Evolutionary conservation across 2,329 filamentous ascomycete genomes (phyloP).

Genomic region (Pseudogymnoascus sp.): DNA sequence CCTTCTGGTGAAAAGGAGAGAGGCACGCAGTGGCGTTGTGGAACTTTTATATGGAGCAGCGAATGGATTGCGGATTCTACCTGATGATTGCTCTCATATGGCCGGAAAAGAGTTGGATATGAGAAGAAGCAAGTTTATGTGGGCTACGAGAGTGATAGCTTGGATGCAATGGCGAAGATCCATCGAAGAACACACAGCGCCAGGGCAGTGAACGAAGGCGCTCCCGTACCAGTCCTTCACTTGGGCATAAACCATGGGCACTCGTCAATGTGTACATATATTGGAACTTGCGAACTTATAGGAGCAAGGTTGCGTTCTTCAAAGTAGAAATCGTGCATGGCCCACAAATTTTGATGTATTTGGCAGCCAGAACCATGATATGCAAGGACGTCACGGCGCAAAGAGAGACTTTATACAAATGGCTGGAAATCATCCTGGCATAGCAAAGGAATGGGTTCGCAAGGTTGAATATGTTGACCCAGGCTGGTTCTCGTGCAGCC

Average conservation of each 20-base stretch:
- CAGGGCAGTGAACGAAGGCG: background rate
- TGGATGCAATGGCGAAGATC: background rate
- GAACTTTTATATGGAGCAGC: slow-evolving; percentile 60
- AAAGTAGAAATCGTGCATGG: background rate
- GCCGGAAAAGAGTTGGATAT: background rate
- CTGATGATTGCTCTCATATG: background rate
- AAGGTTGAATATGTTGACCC: background rate
- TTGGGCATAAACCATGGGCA: background rate
- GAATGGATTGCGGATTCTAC: slow-evolving; percentile 22
- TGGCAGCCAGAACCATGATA: background rate
- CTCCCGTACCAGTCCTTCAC: no score
- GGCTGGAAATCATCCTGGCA: background rate
- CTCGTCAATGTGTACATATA: background rate
- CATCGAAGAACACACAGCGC: background rate
- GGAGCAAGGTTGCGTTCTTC: background rate
- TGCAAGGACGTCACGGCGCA: background rate
- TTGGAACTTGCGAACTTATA: background rate
- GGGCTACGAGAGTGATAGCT: background rate
- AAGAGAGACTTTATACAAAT: background rate
- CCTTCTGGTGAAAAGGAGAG: slow-evolving; percentile 79
- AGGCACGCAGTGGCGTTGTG: slow-evolving; percentile 79
- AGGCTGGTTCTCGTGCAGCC: background rate
- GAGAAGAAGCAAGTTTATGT: background rate
- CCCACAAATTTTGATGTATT: background rate
- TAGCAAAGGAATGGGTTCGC: background rate